Conservation (phyloP, 371 early-diverging fungal species). For the Mucor circinelloides region DNA sequence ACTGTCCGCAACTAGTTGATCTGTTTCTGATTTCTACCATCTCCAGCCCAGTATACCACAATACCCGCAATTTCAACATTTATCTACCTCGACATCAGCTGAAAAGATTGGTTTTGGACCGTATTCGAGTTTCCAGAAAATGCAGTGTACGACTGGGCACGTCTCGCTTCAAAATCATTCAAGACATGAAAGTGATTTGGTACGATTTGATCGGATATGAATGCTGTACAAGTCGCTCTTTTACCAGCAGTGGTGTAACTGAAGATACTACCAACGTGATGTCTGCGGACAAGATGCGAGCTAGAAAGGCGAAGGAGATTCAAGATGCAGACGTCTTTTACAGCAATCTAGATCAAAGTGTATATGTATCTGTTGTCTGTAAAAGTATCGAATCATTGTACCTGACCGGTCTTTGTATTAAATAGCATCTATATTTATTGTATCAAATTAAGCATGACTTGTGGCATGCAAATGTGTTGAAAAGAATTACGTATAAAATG, state of each 20-base stretch:
- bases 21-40: not conserved
- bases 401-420: not conserved
- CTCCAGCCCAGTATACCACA: not conserved
- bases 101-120: not conserved
- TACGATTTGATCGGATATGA: slow-evolving; percentile 5
- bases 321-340: not conserved
- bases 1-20: not conserved
- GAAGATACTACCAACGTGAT: not conserved
- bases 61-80: not conserved
- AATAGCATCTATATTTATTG: not conserved
- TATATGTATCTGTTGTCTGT: not conserved
- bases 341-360: not conserved
- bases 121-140: not conserved
- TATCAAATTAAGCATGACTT: not conserved
- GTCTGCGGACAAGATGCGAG: not conserved
- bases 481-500: not conserved
- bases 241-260: not conserved
- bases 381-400: not conserved
- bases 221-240: not conserved
- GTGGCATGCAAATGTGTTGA: not conserved
- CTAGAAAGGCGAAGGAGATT: not conserved
- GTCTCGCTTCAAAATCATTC: not conserved
- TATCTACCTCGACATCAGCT: slow-evolving; percentile 4
- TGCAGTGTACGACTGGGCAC: slow-evolving; percentile 2
- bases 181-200: not conserved